Percentiles rank a stretch among this genome's conserved stretches.
phyloP scores from a whole-genome alignment of 2,329 filamentous ascomycete species.

The Apiospora koreana region DNA sequence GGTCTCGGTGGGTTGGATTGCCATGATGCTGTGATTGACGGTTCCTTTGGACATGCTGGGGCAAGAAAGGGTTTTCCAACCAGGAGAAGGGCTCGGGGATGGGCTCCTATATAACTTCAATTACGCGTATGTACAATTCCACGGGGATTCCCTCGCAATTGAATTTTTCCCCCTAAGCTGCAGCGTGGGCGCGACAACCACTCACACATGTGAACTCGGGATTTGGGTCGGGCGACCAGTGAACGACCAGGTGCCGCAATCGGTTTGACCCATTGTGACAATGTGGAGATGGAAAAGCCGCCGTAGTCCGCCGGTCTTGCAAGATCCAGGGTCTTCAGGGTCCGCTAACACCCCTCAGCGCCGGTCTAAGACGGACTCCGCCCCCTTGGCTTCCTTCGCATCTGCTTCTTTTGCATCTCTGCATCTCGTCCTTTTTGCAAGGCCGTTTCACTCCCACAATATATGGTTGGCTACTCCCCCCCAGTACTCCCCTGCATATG shows the following conservation, averaged over 20 bases:
- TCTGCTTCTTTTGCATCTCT: background rate
- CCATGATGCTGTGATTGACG: background rate
- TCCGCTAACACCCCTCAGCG: background rate
- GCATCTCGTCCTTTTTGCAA: background rate
- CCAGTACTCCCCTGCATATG: background rate
- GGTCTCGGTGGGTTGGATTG: conserved; percentile 8
- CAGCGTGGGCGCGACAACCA: background rate
- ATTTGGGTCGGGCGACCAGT: background rate
- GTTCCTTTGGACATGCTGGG: conserved; percentile 1
- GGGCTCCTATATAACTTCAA: background rate
- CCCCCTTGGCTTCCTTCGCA: background rate
- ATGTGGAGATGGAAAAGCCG: background rate
- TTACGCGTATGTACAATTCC: background rate
- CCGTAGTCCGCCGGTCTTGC: background rate
- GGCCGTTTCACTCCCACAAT: background rate
- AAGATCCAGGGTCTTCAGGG: background rate
- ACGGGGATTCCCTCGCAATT: background rate
- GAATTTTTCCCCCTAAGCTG: background rate
- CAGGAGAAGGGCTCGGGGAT: background rate
- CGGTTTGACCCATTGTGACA: background rate
- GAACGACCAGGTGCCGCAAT: background rate
- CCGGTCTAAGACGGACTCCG: conserved; percentile 7
- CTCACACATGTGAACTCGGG: background rate
- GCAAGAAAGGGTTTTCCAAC: background rate
- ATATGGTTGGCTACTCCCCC: background rate